Conservation (phyloP, 768 basidiomycete genomes). For the Lactarius psammicola region DNA sequence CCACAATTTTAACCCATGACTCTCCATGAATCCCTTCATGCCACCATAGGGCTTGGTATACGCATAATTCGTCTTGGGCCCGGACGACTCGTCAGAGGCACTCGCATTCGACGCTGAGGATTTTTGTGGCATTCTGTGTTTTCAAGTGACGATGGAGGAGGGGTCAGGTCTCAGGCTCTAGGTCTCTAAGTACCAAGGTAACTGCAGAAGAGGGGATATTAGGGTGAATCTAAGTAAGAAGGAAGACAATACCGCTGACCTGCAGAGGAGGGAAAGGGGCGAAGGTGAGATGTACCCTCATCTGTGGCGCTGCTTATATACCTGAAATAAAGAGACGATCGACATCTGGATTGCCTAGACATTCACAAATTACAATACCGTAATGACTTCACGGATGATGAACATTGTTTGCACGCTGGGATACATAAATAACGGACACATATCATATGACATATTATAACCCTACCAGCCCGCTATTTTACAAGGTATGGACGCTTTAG, state of each 20-base stretch:
- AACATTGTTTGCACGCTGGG: not conserved
- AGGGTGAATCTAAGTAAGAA: not conserved
- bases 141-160: not conserved
- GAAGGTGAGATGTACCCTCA: not conserved
- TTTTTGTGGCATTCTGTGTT: constrained; percentile 5
- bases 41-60: constrained; percentile 22
- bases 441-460: too few relatives aligned
- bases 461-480: too few relatives aligned
- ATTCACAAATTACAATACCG: too few relatives aligned
- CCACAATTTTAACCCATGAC: constrained; percentile 30
- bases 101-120: not conserved
- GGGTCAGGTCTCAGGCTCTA: not conserved
- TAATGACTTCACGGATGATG: not conserved
- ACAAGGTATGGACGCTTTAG: too few relatives aligned
- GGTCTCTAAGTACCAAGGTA: not conserved
- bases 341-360: too few relatives aligned
- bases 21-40: constrained; percentile 29
- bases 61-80: constrained; percentile 11
- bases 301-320: not conserved
- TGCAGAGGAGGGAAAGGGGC: not conserved
- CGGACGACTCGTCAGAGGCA: not conserved
- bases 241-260: not conserved
- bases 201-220: not conserved
- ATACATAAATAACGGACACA: not conserved
- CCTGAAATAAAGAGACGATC: not conserved